Base-by-base conservation (phyloP, 108 stramenopile genomes). In the Cyclotella kingstonii region DNA sequence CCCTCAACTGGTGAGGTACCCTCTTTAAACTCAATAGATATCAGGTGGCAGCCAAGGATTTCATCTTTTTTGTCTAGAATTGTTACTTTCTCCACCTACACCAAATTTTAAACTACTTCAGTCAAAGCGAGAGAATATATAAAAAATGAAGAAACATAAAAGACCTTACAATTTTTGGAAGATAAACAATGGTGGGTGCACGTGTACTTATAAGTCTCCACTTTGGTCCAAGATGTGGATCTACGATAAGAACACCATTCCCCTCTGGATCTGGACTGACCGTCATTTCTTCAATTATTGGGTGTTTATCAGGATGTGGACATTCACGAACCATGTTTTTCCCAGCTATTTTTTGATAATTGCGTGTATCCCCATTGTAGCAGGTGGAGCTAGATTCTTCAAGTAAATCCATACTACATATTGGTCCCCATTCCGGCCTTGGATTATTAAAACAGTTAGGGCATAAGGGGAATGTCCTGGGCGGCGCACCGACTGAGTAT, bases 401-500 rank as follows among this genome's bases (percentile, higher is more conserved):
- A 17, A 54, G 28, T 19, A 36, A 45, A n/a, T 70, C 76, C 29
- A 68, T 74, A 9, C 75, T 73, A 4, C 68, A 56, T 7, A 67
- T 57, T 3, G 70, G 63, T 1, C 87, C 81, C 84, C 84, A 94
- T 26, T 94, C 87, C 8, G 85, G 66, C 33, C 52, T 64, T 19
- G 80, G 80, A 65, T 79, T 81, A 61, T 91, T 94, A 68, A 83
- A 91, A 60, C 93, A 94, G 45, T 85, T 76, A 15, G 93, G 93
- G 61, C 93, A 94, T 10, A 94, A 61, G 0, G 93, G 89, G 62
- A 94, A 94, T 14, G 89, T 84, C 39, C 93, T 79, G 29, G 78
- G 70, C 0, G 93, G 93, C 4, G 83, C 78, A 12, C 89, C 92
- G 23, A 84, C 86, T 5, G 85, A 79, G 61, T 91, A 94, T 14